Evolutionary conservation across 208 protist genomes (phyloP).

Genomic region (Trypanosoma theileri): DNA sequence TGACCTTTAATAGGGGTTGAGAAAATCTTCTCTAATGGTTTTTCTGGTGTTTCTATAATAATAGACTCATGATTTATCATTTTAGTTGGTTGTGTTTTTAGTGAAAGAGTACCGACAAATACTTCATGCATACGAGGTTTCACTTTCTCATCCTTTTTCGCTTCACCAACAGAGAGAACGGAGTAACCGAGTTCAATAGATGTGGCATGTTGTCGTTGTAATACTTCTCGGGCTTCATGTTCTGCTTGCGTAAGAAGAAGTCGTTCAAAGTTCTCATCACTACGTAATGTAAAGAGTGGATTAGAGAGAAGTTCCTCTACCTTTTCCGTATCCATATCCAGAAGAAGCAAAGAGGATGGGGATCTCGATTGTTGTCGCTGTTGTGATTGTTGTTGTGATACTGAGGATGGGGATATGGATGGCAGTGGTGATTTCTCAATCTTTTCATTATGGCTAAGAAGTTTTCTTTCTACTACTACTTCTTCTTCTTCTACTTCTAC

Average conservation of each 20-base stretch:
- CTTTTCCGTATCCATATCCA: background rate
- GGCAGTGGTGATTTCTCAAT: too few species aligned
- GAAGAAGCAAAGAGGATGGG: too few species aligned
- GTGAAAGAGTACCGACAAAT: background rate
- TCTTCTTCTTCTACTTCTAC: too few species aligned
- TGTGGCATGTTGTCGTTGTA: constrained; percentile 8
- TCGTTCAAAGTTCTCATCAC: constrained; percentile 79
- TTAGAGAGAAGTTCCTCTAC: constrained; percentile 41
- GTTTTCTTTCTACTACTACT: too few species aligned
- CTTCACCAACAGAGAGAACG: background rate
- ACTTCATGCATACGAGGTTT: background rate
- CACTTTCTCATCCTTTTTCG: background rate
- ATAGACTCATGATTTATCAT: background rate
- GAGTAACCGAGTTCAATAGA: background rate
- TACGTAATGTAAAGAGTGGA: constrained; percentile 56
- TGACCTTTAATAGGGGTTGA: too few species aligned
- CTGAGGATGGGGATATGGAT: too few species aligned
- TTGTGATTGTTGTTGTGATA: too few species aligned
- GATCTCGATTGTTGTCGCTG: too few species aligned
- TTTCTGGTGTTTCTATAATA: background rate
- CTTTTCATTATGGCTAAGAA: too few species aligned
- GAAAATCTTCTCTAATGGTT: too few species aligned
- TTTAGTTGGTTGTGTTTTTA: background rate
- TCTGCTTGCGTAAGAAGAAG: constrained; percentile 65
- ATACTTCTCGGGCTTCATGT: constrained; percentile 33